A percentile compares a stretch with the other conserved stretches of the same genome.
These are phyloP conservation scores for Prunus mira DNA, from an alignment of 306 rosid species.

Conservation along the genomic window DNA sequence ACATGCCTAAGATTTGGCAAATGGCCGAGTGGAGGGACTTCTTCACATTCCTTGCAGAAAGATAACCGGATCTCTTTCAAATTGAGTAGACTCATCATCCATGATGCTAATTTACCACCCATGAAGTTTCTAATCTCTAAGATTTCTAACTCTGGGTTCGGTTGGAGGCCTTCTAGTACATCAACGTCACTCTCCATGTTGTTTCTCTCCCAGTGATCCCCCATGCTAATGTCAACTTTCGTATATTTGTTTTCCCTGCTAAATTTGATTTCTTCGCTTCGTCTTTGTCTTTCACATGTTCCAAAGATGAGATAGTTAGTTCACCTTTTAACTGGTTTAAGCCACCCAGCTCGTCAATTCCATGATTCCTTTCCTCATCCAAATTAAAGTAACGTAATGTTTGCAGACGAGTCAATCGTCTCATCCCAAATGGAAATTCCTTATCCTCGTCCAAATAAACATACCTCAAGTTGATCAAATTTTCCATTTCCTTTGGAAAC, in stretches of 20 bases:
- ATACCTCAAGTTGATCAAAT: no score
- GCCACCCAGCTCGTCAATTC: not conserved
- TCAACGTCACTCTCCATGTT: not conserved
- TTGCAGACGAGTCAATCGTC: not conserved
- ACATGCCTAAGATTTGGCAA: not conserved
- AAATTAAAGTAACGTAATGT: no score
- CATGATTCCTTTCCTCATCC: not conserved
- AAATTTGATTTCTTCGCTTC: not conserved
- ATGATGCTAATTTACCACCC: not conserved
- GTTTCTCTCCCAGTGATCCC: not conserved
- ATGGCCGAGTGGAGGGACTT: not conserved
- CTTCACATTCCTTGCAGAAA: accelerated
- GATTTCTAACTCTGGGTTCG: not conserved
- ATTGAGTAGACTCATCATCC: not conserved
- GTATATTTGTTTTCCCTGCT: not conserved
- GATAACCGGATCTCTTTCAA: not conserved
- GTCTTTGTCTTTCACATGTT: not conserved
- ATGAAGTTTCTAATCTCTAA: accelerated
- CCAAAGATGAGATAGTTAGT: not conserved
- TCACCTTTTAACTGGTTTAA: not conserved
- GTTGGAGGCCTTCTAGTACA: not conserved
- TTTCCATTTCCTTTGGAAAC: no score
- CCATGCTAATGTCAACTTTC: not conserved
- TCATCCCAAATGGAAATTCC: not conserved
- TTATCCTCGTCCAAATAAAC: accelerated